phyloP scores from a whole-genome alignment of 768 basidiomycete genomes.

The Galerina marginata region DNA sequence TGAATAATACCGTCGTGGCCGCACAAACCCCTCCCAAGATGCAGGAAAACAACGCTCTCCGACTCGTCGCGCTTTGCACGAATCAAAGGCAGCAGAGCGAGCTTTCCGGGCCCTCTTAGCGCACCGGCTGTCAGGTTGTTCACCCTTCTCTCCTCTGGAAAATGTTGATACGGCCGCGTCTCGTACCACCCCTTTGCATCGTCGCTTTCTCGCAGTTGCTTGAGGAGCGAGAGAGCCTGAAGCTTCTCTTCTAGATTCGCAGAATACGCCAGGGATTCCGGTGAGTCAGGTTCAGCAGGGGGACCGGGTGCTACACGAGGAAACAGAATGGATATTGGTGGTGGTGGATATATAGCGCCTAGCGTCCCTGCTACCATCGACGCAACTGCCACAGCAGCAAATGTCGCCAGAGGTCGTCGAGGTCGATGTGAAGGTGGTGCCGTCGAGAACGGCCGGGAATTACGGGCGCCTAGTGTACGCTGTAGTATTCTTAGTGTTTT shows the following conservation, averaged over 20 bases:
- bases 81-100: slow-evolving; percentile 81
- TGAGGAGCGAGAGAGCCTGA: slow-evolving; percentile 66
- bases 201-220: slow-evolving; percentile 47
- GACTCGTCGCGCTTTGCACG: slow-evolving; percentile 77
- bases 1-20: slow-evolving; percentile 96
- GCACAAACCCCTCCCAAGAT: slow-evolving; percentile 86
- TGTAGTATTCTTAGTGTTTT: slow-evolving; percentile 11
- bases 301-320: slow-evolving; percentile 82
- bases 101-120: slow-evolving; percentile 84
- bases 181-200: slow-evolving; percentile 76
- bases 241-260: slow-evolving; percentile 69
- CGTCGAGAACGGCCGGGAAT: slow-evolving; percentile 20
- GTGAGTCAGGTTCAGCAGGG: slow-evolving; percentile 53
- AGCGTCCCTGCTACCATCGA: slow-evolving; percentile 50
- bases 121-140: slow-evolving; percentile 88
- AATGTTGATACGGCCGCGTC: slow-evolving; percentile 70
- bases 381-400: slow-evolving; percentile 36
- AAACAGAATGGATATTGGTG: slow-evolving; percentile 67
- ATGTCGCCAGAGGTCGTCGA: slow-evolving; percentile 31
- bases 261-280: slow-evolving; percentile 61
- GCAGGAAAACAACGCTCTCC: slow-evolving; percentile 73
- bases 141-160: slow-evolving; percentile 74
- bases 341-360: slow-evolving; percentile 77
- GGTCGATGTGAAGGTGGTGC: slow-evolving; percentile 9
- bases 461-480: not conserved